These are phyloP conservation scores for Kodamaea neixiangensis DNA, from an alignment of 805 yeast species.

Conservation along the genomic window DNA sequence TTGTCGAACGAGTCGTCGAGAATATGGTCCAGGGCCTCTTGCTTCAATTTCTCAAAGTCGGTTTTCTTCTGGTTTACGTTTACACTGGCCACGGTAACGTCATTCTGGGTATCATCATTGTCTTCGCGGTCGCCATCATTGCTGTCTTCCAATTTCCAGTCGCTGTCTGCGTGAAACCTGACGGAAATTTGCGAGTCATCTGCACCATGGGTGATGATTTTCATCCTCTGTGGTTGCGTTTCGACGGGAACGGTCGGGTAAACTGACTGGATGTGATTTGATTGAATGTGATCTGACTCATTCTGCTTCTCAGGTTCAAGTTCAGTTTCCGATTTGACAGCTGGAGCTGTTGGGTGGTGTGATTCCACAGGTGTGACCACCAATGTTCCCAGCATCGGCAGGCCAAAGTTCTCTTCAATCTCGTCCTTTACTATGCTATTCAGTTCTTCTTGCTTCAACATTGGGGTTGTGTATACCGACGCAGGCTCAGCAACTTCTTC, in stretches of 20 bases:
- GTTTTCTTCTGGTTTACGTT: slow-evolving; percentile 7
- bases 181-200: slow-evolving; percentile 20
- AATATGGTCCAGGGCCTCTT: slow-evolving; percentile 3
- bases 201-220: slow-evolving; percentile 9
- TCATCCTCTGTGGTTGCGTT: slow-evolving; percentile 6
- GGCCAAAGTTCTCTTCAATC: background rate
- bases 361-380: background rate
- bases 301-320: too few relatives aligned
- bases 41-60: slow-evolving; percentile 15
- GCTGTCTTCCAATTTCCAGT: slow-evolving; percentile 41
- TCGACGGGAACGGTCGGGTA: slow-evolving; percentile 6
- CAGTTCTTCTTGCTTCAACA: background rate
- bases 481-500: background rate
- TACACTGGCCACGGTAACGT: slow-evolving; percentile 13
- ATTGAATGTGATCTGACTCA: background rate
- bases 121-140: slow-evolving; percentile 43
- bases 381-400: background rate
- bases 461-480: background rate
- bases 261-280: background rate
- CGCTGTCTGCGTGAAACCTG: slow-evolving; percentile 34
- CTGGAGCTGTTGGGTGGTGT: background rate
- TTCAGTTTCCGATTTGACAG: background rate
- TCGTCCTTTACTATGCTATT: background rate
- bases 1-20: slow-evolving; percentile 9
- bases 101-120: slow-evolving; percentile 29